Conservation (phyloP, 306 rosid species). For the Vachellia collinsii region DNA sequence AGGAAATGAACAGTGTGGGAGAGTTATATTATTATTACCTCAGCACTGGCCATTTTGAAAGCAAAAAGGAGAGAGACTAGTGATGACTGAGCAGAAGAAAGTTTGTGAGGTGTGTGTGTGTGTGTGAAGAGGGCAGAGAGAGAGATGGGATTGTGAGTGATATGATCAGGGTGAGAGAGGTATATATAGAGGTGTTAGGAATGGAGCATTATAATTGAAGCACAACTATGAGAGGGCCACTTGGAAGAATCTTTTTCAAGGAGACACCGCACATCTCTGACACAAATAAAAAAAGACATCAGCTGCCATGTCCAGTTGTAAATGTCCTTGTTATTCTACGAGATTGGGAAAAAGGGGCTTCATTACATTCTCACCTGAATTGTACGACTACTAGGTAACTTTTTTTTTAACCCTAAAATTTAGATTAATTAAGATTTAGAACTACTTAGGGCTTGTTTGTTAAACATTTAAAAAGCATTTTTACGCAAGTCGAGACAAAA, state of each 20-base stretch:
- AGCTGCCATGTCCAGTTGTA: slow-evolving; percentile 40
- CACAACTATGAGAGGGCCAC: slow-evolving; percentile 18
- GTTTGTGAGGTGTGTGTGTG: neutral
- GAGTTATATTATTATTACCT: slow-evolving; percentile 69
- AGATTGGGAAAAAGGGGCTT: neutral
- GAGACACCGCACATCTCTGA: slow-evolving; percentile 58
- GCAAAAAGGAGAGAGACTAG: slow-evolving; percentile 29
- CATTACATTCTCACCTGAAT: neutral
- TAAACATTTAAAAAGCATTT: too few relatives aligned
- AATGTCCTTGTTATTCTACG: slow-evolving; percentile 27
- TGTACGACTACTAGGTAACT: neutral
- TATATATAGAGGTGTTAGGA: slow-evolving; percentile 56
- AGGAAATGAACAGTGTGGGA: slow-evolving; percentile 9
- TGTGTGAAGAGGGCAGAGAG: slow-evolving; percentile 11
- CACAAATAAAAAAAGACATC: slow-evolving; percentile 50
- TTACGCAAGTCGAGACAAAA: too few relatives aligned
- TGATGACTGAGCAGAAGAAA: neutral
- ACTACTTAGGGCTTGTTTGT: too few relatives aligned
- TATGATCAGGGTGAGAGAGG: slow-evolving; percentile 49
- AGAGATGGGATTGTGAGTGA: slow-evolving; percentile 35
- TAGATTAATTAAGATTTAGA: neutral
- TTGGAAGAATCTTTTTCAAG: slow-evolving; percentile 63
- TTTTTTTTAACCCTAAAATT: neutral
- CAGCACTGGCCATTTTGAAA: slow-evolving; percentile 81
- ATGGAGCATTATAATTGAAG: neutral